These are phyloP conservation scores for Arthromyces matolae DNA, from an alignment of 768 basidiomycete genomes.

Conservation along the genomic window DNA sequence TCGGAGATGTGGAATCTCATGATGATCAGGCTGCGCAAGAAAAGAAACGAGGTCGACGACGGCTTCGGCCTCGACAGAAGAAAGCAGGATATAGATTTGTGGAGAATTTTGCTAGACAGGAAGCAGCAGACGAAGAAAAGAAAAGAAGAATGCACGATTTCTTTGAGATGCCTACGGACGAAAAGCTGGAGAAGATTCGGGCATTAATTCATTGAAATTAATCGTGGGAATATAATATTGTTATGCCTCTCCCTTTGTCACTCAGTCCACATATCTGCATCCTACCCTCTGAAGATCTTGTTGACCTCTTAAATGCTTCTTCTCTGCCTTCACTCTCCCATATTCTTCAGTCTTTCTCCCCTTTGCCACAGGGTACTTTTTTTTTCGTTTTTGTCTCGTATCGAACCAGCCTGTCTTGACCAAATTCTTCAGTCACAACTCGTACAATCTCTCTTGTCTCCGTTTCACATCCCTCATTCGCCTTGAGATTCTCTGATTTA, in stretches of 20 bases:
- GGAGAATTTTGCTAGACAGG: conserved; percentile 41
- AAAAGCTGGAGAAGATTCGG: conserved; percentile 49
- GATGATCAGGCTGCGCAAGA: background rate
- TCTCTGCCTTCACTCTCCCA: conserved; percentile 67
- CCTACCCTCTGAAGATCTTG: conserved; percentile 66
- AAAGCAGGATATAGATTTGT: conserved; percentile 34
- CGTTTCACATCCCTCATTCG: conserved; percentile 68
- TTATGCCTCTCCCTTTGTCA: conserved; percentile 54
- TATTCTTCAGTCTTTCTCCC: conserved; percentile 82
- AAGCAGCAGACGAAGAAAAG: conserved; percentile 34
- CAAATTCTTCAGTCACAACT: conserved; percentile 73
- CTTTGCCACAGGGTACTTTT: conserved; percentile 68
- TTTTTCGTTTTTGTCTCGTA: too few species aligned
- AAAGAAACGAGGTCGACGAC: background rate
- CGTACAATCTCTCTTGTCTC: conserved; percentile 71
- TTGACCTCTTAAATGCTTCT: conserved; percentile 50
- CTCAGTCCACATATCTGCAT: conserved; percentile 81
- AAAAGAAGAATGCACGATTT: conserved; percentile 47
- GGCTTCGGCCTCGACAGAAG: conserved; percentile 1
- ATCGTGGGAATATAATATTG: conserved; percentile 6
- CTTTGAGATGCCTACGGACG: conserved; percentile 52
- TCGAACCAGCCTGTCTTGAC: too few species aligned
- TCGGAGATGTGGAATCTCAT: conserved; percentile 1
- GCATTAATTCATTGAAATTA: conserved; percentile 23
- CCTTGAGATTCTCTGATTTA: conserved; percentile 76